A percentile compares a stretch with the other conserved stretches of the same genome.
phyloP scores from a whole-genome alignment of 257 asterid species.

The Oldenlandia corymbosa region DNA sequence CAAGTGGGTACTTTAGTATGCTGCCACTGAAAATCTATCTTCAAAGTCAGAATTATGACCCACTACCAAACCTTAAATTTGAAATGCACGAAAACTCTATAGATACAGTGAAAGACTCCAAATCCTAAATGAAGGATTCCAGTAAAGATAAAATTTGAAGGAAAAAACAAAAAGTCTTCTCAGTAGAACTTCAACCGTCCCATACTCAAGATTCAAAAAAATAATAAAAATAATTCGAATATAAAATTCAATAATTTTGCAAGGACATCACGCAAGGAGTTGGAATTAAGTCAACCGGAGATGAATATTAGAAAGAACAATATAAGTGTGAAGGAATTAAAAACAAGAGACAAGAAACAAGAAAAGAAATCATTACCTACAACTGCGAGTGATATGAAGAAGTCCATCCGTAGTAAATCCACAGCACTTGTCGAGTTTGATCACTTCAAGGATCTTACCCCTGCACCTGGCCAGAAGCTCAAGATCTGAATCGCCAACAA shows the following conservation, averaged over 20 bases:
- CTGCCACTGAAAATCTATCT: neutral
- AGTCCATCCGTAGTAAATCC: constrained; percentile 79
- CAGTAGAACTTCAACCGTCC: neutral
- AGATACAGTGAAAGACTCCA: neutral
- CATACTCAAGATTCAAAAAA: neutral
- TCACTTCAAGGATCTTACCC: constrained; percentile 39
- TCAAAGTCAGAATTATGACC: neutral
- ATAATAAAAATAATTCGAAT: neutral
- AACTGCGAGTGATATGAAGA: constrained; percentile 37
- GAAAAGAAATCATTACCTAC: constrained; percentile 41
- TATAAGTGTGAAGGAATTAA: neutral
- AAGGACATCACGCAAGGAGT: neutral
- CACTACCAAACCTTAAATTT: neutral
- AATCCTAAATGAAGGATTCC: neutral
- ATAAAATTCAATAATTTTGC: neutral
- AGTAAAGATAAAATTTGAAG: neutral
- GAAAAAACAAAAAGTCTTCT: neutral
- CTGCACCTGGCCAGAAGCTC: constrained; percentile 35
- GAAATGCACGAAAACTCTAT: neutral
- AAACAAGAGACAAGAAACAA: neutral
- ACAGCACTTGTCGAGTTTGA: constrained; percentile 79
- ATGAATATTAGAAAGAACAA: neutral
- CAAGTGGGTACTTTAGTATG: neutral
- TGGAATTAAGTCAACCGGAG: neutral
- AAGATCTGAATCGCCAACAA: constrained; percentile 71